Base-by-base conservation (phyloP, 2,329 filamentous ascomycete genomes). In the Neonectria ditissima region DNA sequence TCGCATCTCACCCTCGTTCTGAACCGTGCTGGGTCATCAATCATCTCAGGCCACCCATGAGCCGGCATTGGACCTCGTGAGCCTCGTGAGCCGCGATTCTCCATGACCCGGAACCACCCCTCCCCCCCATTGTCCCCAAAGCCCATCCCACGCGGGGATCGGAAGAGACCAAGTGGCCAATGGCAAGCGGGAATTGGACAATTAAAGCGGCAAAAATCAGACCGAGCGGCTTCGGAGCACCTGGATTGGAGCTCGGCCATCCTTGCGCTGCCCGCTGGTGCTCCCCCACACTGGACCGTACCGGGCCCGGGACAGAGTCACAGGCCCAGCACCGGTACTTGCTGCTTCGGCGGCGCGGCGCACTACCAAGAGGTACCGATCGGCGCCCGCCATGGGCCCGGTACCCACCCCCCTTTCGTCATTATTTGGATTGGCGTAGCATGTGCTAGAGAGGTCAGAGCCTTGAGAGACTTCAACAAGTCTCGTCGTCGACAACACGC, bases 31-130 rank as follows among this genome's bases (percentile, higher is more conserved):
- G 30, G 30, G 30, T 32, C 30, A 32, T 13, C 30, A 13, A 32
- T 13, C 30, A 32, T 32, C 30, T 13, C 11, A 32, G 24, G 26
- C 59, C 59, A 57, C 51, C 59, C 59, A 57, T 44, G 59, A 51
- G 52, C 59, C 58, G 57, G 48, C 32, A 44, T 41, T 55, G 18
- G 57, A 18, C 57, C 59, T 61, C 59, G 59, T 61, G 58, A 39
- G 37, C 57, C 59, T 61, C 59, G 59, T 61, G 58, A 39, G 37
- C n/a, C 37, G 37, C 16, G 8, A 61, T 60, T 51, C 16, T 39
- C 45, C 34, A 24, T 32, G 32, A 43, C 18, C 28, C 44, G 34
- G 30, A 53, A 44, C 47, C 45, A 44, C 43, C 28, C 30, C 53
- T 18, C 8, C 7, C 16, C 16, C 37, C 8, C 52, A 62, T 58